phyloP scores from a whole-genome alignment of 2,329 filamentous ascomycete genomes.

The Cordyceps fumosorosea region DNA sequence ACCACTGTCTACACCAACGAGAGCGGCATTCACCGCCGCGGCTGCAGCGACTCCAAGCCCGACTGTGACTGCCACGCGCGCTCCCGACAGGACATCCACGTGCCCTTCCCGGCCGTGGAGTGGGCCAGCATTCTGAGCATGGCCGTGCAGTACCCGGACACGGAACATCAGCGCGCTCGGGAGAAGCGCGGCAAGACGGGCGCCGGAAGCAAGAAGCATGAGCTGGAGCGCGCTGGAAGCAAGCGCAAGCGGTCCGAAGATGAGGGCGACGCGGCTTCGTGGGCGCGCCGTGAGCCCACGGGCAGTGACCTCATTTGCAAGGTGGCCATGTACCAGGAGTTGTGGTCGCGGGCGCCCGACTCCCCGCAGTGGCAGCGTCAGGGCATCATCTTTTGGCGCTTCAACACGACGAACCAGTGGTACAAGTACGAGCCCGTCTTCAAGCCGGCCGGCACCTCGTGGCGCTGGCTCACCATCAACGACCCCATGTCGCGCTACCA shows the following conservation, averaged over 20 bases:
- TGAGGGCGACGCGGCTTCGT: slow-evolving; percentile 34
- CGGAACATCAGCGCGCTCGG: slow-evolving; percentile 32
- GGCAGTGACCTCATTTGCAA: slow-evolving; percentile 52
- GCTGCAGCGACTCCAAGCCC: slow-evolving; percentile 41
- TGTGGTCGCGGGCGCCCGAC: slow-evolving; percentile 49
- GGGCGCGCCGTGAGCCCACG: slow-evolving; percentile 34
- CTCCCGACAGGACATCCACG: slow-evolving; percentile 43
- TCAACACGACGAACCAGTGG: slow-evolving; percentile 47
- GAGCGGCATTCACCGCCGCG: slow-evolving; percentile 45
- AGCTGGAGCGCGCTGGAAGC: slow-evolving; percentile 26
- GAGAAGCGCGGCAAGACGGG: slow-evolving; percentile 29
- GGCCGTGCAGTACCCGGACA: slow-evolving; percentile 46
- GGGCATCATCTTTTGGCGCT: slow-evolving; percentile 57
- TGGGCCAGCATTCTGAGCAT: slow-evolving; percentile 54
- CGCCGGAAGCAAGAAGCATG: slow-evolving; percentile 26
- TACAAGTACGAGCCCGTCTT: slow-evolving; percentile 42
- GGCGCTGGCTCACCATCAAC: slow-evolving; percentile 56
- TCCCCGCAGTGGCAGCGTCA: slow-evolving; percentile 48
- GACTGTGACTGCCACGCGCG: slow-evolving; percentile 46
- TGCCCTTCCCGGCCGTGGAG: slow-evolving; percentile 51
- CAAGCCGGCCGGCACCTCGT: slow-evolving; percentile 48
- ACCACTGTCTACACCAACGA: slow-evolving; percentile 41
- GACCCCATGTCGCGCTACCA: slow-evolving; percentile 54
- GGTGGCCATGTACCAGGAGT: slow-evolving; percentile 62
- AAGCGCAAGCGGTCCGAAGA: slow-evolving; percentile 36